phyloP scores from a whole-genome alignment of 768 basidiomycete genomes.

The Rhizopogon roseolus region DNA sequence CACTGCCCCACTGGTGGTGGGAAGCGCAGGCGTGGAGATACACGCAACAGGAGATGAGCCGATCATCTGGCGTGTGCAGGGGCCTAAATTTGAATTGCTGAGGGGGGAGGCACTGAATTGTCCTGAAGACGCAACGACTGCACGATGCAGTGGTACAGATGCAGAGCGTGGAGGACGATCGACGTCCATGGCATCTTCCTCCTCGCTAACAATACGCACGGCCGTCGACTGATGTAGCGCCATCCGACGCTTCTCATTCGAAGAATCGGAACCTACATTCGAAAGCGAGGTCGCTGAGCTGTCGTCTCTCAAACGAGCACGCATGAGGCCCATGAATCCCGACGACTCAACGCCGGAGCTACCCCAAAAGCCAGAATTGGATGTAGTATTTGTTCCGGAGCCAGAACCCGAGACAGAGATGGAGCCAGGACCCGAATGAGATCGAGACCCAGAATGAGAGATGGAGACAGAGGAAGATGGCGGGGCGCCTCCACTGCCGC shows the following conservation, averaged over 20 bases:
- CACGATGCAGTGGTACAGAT: conserved; percentile 15
- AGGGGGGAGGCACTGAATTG: neutral
- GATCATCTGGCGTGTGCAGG: conserved; percentile 2
- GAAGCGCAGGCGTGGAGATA: conserved; percentile 15
- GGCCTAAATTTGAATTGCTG: neutral
- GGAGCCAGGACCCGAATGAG: conserved; percentile 17
- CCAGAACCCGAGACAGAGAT: conserved; percentile 17
- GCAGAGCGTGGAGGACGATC: conserved; percentile 16
- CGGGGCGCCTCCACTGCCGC: conserved; percentile 5
- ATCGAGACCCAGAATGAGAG: conserved; percentile 6
- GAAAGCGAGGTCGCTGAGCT: conserved; percentile 28
- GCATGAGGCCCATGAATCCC: conserved; percentile 12
- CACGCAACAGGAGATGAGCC: conserved; percentile 13
- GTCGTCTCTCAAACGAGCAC: conserved; percentile 15
- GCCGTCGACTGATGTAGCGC: conserved; percentile 6
- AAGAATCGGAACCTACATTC: conserved; percentile 15
- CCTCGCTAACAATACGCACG: conserved; percentile 4
- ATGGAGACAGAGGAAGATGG: conserved; percentile 15
- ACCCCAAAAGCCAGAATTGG: conserved; percentile 19
- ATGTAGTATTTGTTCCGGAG: conserved; percentile 14
- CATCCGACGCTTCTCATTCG: conserved; percentile 1
- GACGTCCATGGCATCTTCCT: conserved; percentile 19
- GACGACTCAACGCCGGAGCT: conserved; percentile 2
- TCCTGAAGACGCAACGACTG: neutral
- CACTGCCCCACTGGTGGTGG: neutral